Conservation (phyloP, 2,329 filamentous ascomycete species). For the Fusarium sp. region DNA sequence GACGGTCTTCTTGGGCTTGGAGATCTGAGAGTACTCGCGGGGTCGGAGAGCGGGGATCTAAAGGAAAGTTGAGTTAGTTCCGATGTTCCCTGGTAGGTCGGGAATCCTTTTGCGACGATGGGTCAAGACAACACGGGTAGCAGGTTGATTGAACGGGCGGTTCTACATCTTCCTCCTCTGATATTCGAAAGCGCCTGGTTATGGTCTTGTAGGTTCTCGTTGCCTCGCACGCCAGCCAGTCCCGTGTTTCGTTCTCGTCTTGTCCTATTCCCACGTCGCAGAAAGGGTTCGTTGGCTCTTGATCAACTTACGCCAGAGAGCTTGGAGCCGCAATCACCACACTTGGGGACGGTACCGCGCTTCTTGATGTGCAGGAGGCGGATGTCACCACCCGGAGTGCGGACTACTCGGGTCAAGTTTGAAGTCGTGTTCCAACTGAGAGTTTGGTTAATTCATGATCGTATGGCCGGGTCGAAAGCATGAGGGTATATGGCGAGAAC, state of each 20-base stretch:
- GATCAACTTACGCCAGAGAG: slow-evolving; percentile 89
- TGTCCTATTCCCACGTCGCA: slow-evolving; percentile 30
- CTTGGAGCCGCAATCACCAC: slow-evolving; percentile 98
- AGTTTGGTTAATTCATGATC: slow-evolving; percentile 34
- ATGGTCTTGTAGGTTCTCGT: neutral
- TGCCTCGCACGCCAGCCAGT: slow-evolving; percentile 5
- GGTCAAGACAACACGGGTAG: slow-evolving; percentile 9
- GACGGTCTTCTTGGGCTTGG: slow-evolving; percentile 99
- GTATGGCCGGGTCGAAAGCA: slow-evolving; percentile 25
- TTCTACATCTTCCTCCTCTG: neutral
- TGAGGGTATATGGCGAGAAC: neutral
- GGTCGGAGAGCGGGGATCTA: slow-evolving; percentile 96
- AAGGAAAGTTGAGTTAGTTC: slow-evolving; percentile 31
- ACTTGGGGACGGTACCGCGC: slow-evolving; percentile 97
- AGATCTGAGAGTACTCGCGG: slow-evolving; percentile 97
- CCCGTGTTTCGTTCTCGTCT: slow-evolving; percentile 21
- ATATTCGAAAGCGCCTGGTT: neutral
- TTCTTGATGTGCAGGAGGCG: slow-evolving; percentile 99
- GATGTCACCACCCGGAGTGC: slow-evolving; percentile 96
- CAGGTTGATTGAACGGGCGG: neutral
- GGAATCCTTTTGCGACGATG: slow-evolving; percentile 16
- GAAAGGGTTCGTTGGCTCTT: slow-evolving; percentile 31
- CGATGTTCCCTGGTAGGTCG: neutral
- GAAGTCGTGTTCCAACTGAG: slow-evolving; percentile 95
- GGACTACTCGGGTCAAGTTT: slow-evolving; percentile 95